Conservation (phyloP, 495 filamentous ascomycete genomes). For the Antarctomyces pellizariae region DNA sequence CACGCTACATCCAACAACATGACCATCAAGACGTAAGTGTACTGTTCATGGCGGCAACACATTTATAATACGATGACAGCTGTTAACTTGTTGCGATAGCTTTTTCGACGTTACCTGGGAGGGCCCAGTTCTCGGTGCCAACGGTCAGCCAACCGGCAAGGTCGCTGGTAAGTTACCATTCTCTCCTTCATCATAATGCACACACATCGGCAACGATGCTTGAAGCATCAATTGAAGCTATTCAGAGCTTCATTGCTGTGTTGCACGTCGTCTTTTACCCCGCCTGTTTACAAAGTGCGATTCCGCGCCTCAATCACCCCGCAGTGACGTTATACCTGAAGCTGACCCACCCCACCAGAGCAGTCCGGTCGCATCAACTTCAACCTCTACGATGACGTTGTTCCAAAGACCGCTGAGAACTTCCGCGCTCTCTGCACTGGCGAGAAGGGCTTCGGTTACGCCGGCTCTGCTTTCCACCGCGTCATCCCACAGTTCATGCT, state of each 20-base stretch:
- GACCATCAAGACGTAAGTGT: constrained; percentile 27
- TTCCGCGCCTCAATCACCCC: constrained; percentile 3
- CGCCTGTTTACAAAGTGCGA: constrained; percentile 1
- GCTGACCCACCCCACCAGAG: constrained; percentile 22
- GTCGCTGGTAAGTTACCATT: constrained; percentile 32
- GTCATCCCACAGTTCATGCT: constrained; percentile 97
- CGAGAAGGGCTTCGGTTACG: constrained; percentile 66
- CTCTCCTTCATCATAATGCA: constrained; percentile 4
- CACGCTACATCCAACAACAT: constrained; percentile 39
- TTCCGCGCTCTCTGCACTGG: constrained; percentile 87
- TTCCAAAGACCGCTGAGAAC: constrained; percentile 84
- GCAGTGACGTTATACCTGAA: constrained; percentile 1
- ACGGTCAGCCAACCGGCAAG: constrained; percentile 29
- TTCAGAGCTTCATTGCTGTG: too few species aligned
- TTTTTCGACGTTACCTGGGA: constrained; percentile 48
- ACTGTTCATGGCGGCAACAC: not conserved
- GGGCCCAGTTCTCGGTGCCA: constrained; percentile 34
- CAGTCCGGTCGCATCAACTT: constrained; percentile 71
- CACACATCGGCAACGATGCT: too few species aligned
- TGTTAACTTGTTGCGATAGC: constrained; percentile 4
- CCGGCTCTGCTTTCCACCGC: constrained; percentile 77
- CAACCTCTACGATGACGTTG: constrained; percentile 64
- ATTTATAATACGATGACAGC: constrained; percentile 2
- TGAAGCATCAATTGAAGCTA: too few species aligned
- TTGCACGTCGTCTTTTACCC: too few species aligned